Evolutionary conservation across 208 protist species (phyloP).

Genomic region (Novymonas esmeraldas): DNA sequence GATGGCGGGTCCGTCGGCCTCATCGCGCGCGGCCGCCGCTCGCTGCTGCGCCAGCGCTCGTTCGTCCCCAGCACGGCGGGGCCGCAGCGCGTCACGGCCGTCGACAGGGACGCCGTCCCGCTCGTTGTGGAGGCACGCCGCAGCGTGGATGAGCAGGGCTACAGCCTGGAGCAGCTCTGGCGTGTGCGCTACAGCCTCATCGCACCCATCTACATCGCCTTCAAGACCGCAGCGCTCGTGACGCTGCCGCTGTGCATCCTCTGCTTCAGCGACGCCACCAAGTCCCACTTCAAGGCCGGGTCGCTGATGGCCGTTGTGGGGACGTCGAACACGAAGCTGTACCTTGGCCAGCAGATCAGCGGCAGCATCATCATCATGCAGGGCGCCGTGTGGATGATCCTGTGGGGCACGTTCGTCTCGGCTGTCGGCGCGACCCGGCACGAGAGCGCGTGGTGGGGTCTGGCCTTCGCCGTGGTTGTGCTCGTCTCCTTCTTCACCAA

Average conservation of each 20-base stretch:
- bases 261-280: slow-evolving; percentile 20
- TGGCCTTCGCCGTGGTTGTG: slow-evolving; percentile 40
- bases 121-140: slow-evolving; percentile 20
- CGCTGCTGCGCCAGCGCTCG: not conserved
- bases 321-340: slow-evolving; percentile 39
- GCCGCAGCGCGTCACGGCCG: not conserved
- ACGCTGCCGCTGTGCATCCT: slow-evolving; percentile 34
- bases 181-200: slow-evolving; percentile 22
- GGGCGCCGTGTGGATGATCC: slow-evolving; percentile 31
- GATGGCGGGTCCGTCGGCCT: slow-evolving; percentile 7
- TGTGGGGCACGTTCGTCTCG: slow-evolving; percentile 43
- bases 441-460: slow-evolving; percentile 46
- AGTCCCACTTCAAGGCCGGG: slow-evolving; percentile 26
- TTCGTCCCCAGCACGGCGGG: not conserved
- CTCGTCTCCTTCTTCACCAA: slow-evolving; percentile 45
- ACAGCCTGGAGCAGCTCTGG: slow-evolving; percentile 20
- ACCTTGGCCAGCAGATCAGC: slow-evolving; percentile 47
- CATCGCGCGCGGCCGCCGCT: slow-evolving; percentile 16
- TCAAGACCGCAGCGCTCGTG: slow-evolving; percentile 29
- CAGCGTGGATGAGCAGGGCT: slow-evolving; percentile 32
- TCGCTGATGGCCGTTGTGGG: slow-evolving; percentile 32
- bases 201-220: slow-evolving; percentile 33
- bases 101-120: slow-evolving; percentile 13
- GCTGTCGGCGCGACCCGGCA: slow-evolving; percentile 22
- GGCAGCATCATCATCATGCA: slow-evolving; percentile 30